A percentile compares a stretch with the other conserved stretches of the same genome.
Evolutionary conservation across 202 grass and related monocot species (phyloP).

Genomic region (Zoysia matrella): DNA sequence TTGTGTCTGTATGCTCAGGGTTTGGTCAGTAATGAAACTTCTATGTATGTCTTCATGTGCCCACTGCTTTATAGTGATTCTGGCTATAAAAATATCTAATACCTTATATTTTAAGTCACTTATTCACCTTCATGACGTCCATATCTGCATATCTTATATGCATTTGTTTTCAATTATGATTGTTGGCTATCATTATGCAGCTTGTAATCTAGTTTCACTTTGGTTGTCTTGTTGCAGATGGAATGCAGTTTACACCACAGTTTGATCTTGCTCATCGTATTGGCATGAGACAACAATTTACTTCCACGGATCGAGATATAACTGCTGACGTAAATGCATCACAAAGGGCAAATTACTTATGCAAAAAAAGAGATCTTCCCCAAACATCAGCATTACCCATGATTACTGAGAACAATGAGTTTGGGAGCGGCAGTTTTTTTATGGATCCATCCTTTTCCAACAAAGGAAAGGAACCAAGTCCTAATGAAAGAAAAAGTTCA

Average conservation of each 20-base stretch:
- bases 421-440: conserved; percentile 50
- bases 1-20: background rate
- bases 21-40: background rate
- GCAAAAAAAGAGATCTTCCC: conserved; percentile 71
- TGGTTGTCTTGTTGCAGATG: conserved; percentile 60
- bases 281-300: conserved; percentile 64
- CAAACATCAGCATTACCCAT: conserved; percentile 63
- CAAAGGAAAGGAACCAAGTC: conserved; percentile 57
- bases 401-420: conserved; percentile 69
- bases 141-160: conserved; percentile 13
- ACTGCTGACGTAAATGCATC: conserved; percentile 63
- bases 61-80: conserved; percentile 8
- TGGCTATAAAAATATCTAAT: conserved; percentile 9
- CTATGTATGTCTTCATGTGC: conserved; percentile 6
- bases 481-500: conserved; percentile 56
- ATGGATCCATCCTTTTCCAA: conserved; percentile 69
- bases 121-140: conserved; percentile 25
- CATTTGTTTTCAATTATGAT: conserved; percentile 28
- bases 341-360: conserved; percentile 52
- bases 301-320: conserved; percentile 56
- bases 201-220: conserved; percentile 28
- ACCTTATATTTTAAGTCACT: conserved; percentile 33
- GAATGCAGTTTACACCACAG: conserved; percentile 61
- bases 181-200: conserved; percentile 23
- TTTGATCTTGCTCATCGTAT: conserved; percentile 66